Evolutionary conservation across 345 rosid genomes (phyloP).

Genomic region (Lumnitzera racemosa): DNA sequence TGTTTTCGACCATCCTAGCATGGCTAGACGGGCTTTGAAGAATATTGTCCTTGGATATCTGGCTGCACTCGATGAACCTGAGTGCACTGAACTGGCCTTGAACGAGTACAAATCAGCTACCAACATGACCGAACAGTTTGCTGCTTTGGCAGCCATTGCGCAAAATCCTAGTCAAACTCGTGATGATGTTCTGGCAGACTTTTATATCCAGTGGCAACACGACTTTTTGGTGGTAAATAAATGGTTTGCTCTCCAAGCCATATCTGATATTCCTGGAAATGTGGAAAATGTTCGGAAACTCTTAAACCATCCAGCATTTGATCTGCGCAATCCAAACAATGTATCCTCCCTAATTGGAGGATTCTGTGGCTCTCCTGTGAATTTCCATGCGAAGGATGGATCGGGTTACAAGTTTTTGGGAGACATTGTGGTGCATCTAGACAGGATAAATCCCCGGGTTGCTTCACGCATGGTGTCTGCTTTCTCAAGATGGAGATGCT

Average conservation of each 20-base stretch:
- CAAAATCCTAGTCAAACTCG: conserved; percentile 73
- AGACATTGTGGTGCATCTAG: conserved; percentile 74
- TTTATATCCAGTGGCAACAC: conserved; percentile 81
- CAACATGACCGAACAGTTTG: conserved; percentile 89
- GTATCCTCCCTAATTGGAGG: conserved; percentile 85
- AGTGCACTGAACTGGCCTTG: conserved; percentile 42
- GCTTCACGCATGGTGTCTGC: conserved; percentile 95
- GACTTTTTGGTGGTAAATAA: conserved; percentile 91
- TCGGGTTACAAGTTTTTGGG: conserved; percentile 96
- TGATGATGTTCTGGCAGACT: conserved; percentile 74
- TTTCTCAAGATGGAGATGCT: conserved; percentile 97
- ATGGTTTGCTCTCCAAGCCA: conserved; percentile 95
- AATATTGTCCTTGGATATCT: conserved; percentile 78
- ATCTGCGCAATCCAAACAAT: conserved; percentile 90
- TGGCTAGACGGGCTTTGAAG: conserved; percentile 90
- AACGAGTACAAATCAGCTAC: conserved; percentile 70
- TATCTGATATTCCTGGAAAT: conserved; percentile 75
- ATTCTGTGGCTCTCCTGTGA: conserved; percentile 77
- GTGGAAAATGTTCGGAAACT: conserved; percentile 75
- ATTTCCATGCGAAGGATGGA: conserved; percentile 94
- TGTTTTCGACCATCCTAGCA: conserved; percentile 68
- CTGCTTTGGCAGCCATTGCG: conserved; percentile 83
- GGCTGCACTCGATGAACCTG: conserved; percentile 71
- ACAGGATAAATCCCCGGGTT: conserved; percentile 93
- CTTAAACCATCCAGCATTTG: conserved; percentile 78